A percentile compares a stretch with the other conserved stretches of the same genome.
These are phyloP conservation scores for Fusarium praegraminearum DNA, from an alignment of 2,329 filamentous ascomycete species.

Conservation along the genomic window DNA sequence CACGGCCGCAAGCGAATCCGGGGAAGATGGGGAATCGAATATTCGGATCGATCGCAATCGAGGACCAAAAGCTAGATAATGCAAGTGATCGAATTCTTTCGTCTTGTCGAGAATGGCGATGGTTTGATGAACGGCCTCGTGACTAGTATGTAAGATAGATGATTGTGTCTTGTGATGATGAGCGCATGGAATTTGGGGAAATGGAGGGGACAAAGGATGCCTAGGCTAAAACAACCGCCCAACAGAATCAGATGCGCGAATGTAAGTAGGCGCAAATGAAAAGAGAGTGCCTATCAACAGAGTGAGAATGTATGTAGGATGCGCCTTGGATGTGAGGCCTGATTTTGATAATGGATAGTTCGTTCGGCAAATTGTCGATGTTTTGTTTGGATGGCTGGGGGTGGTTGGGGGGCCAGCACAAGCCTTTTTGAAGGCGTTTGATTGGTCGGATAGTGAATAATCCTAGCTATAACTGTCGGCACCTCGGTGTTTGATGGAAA, in stretches of 20 bases:
- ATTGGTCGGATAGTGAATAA: constrained; percentile 25
- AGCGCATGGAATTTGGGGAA: constrained; percentile 13
- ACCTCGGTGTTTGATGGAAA: neutral
- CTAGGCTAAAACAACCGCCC: constrained; percentile 26
- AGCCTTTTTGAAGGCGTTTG: constrained; percentile 9
- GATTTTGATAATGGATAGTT: constrained; percentile 23
- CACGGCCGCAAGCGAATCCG: constrained; percentile 32
- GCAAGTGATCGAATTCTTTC: neutral
- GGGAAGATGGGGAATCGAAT: constrained; percentile 15
- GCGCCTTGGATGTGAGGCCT: constrained; percentile 36
- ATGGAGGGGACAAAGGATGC: constrained; percentile 16
- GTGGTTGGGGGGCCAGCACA: constrained; percentile 41
- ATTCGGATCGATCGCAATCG: constrained; percentile 25
- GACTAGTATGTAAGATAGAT: constrained; percentile 28
- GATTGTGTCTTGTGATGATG: constrained; percentile 39
- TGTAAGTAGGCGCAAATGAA: neutral
- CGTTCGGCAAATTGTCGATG: constrained; percentile 18
- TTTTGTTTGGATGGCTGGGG: constrained; percentile 13
- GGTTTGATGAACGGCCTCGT: constrained; percentile 25
- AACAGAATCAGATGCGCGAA: constrained; percentile 32
- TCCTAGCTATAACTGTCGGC: constrained; percentile 14
- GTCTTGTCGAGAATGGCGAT: constrained; percentile 9
- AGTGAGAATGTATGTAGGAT: constrained; percentile 4
- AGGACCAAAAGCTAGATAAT: neutral
- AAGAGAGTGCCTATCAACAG: neutral